Conservation (phyloP, 495 filamentous ascomycete genomes). For the Friedmanniomyces endolithicus region DNA sequence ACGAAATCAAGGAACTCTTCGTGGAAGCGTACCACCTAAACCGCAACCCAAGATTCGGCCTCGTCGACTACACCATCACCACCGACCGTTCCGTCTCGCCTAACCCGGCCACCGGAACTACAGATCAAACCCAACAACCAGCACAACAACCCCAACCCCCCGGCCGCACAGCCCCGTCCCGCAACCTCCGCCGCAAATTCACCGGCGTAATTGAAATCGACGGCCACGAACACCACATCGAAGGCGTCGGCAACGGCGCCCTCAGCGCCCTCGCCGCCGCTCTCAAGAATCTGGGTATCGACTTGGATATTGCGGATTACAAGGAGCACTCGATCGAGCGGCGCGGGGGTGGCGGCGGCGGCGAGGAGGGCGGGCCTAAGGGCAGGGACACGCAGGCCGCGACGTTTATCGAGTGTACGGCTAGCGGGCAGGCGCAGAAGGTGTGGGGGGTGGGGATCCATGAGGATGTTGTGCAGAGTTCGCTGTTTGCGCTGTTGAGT, state of each 20-base stretch:
- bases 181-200: slow-evolving; percentile 70
- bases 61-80: slow-evolving; percentile 87
- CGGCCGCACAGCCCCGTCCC: slow-evolving; percentile 23
- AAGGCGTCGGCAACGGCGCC: slow-evolving; percentile 75
- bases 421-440: slow-evolving; percentile 38
- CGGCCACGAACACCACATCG: slow-evolving; percentile 61
- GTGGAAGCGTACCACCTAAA: slow-evolving; percentile 74
- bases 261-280: slow-evolving; percentile 81
- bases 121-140: too few relatives aligned
- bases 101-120: slow-evolving; percentile 36
- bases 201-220: slow-evolving; percentile 81
- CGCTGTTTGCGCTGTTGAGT: slow-evolving; percentile 74
- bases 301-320: slow-evolving; percentile 87
- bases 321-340: slow-evolving; percentile 86
- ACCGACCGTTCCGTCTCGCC: slow-evolving; percentile 73
- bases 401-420: slow-evolving; percentile 83
- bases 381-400: slow-evolving; percentile 77
- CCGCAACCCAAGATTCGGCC: slow-evolving; percentile 64
- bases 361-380: slow-evolving; percentile 44
- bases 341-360: background rate
- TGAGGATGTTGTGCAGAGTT: slow-evolving; percentile 86
- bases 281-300: slow-evolving; percentile 65
- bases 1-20: slow-evolving; percentile 79
- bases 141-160: too few relatives aligned
- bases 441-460: slow-evolving; percentile 97